A percentile compares a stretch with the other conserved stretches of the same genome.
Evolutionary conservation across 2,329 filamentous ascomycete genomes (phyloP).

Genomic region (Akanthomyces lecanii): DNA sequence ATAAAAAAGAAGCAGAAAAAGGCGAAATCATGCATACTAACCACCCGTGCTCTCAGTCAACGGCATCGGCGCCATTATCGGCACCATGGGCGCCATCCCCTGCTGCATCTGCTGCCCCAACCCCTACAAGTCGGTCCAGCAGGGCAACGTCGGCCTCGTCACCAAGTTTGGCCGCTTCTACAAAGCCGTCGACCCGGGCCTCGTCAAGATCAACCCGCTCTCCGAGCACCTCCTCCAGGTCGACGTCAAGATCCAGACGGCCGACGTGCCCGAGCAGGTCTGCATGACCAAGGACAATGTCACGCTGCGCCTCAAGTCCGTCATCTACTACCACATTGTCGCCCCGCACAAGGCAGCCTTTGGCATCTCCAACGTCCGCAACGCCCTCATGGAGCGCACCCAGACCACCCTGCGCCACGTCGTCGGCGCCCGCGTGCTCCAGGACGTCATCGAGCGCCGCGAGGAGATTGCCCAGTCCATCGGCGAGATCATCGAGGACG

Average conservation of each 20-base stretch:
- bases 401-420: conserved; percentile 97
- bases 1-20: not conserved
- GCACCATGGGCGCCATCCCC: conserved; percentile 78
- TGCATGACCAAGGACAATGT: conserved; percentile 99
- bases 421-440: conserved; percentile 88
- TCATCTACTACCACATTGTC: conserved; percentile 98
- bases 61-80: conserved; percentile 67
- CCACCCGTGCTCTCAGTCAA: conserved; percentile 53
- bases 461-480: conserved; percentile 96
- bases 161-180: conserved; percentile 95
- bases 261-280: conserved; percentile 91
- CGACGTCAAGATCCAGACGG: conserved; percentile 99
- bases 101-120: conserved; percentile 93
- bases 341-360: conserved; percentile 96
- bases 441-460: conserved; percentile 96
- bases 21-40: not conserved
- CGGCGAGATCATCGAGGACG: conserved; percentile 95
- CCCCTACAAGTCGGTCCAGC: conserved; percentile 86
- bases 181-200: conserved; percentile 90
- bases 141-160: conserved; percentile 92
- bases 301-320: conserved; percentile 84
- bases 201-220: conserved; percentile 95
- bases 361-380: conserved; percentile 88
- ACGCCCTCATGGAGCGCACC: conserved; percentile 95
- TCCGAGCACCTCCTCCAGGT: conserved; percentile 86